Percentiles rank a stretch among this genome's conserved stretches.
These are phyloP conservation scores for Aquilaria yunnanensis DNA, from an alignment of 345 rosid species.

Conservation along the genomic window DNA sequence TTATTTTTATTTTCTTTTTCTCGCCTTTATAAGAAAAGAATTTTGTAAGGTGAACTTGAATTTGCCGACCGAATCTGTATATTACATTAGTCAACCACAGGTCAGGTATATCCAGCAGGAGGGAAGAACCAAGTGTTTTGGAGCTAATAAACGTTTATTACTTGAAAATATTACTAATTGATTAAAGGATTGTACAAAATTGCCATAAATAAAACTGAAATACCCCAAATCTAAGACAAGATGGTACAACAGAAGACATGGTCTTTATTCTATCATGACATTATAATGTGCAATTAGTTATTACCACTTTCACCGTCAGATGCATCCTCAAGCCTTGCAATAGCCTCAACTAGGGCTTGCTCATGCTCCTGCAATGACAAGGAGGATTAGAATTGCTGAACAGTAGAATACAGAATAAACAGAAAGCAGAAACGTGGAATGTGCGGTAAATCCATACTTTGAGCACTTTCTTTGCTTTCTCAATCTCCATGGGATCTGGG, in stretches of 20 bases:
- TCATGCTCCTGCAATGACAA: conserved; percentile 68
- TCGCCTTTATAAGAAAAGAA: too few species aligned
- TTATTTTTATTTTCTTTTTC: too few species aligned
- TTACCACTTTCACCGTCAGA: conserved; percentile 99
- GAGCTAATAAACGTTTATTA: too few species aligned
- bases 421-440: neutral
- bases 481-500: conserved; percentile 68
- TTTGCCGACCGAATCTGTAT: too few species aligned
- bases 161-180: conserved; percentile 4
- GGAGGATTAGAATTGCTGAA: conserved; percentile 7
- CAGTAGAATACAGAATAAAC: neutral
- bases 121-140: too few species aligned
- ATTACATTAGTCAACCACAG: too few species aligned
- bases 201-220: conserved; percentile 23
- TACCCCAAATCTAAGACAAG: conserved; percentile 21
- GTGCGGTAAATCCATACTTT: conserved; percentile 40
- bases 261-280: conserved; percentile 26
- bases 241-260: conserved; percentile 24
- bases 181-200: conserved; percentile 17
- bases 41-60: too few species aligned
- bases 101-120: too few species aligned
- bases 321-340: conserved; percentile 86
- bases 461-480: conserved; percentile 81
- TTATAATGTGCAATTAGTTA: conserved; percentile 49
- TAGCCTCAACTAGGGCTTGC: conserved; percentile 82